phyloP scores from a whole-genome alignment of 202 grass and related monocot genomes.

The Thinopyrum obtusiflorum region DNA sequence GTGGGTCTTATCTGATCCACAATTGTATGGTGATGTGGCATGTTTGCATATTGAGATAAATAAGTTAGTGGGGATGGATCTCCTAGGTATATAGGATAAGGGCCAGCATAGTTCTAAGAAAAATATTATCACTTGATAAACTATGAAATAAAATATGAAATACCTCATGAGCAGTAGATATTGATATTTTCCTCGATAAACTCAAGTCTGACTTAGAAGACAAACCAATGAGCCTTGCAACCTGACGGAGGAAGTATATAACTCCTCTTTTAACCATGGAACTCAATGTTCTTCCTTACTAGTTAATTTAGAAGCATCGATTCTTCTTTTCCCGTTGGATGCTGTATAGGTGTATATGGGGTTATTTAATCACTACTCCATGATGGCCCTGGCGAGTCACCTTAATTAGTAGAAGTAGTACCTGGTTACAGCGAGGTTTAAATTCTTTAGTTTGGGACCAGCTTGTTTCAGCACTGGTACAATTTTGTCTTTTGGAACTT shows the following conservation, averaged over 20 bases:
- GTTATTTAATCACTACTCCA: background rate
- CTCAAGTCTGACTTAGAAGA: background rate
- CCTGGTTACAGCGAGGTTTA: conserved; percentile 1
- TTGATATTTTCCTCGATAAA: background rate
- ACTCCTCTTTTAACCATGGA: background rate
- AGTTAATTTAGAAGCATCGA: background rate
- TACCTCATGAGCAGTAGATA: background rate
- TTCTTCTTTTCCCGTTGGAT: background rate
- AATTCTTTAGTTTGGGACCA: conserved; percentile 16
- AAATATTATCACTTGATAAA: no score
- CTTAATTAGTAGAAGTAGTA: background rate
- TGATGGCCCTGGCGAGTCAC: background rate
- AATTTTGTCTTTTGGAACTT: background rate
- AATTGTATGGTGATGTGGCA: no score
- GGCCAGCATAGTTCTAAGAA: no score
- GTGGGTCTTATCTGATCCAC: no score
- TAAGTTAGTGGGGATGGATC: no score
- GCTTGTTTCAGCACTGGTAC: background rate
- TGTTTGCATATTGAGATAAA: no score
- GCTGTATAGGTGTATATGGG: background rate
- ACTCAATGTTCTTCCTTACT: background rate
- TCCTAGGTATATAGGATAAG: no score
- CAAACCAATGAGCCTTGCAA: background rate
- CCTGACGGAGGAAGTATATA: background rate
- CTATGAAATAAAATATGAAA: no score